Conservation (phyloP, 2,329 filamentous ascomycete genomes). For the Ophiostoma triangulosporum region DNA sequence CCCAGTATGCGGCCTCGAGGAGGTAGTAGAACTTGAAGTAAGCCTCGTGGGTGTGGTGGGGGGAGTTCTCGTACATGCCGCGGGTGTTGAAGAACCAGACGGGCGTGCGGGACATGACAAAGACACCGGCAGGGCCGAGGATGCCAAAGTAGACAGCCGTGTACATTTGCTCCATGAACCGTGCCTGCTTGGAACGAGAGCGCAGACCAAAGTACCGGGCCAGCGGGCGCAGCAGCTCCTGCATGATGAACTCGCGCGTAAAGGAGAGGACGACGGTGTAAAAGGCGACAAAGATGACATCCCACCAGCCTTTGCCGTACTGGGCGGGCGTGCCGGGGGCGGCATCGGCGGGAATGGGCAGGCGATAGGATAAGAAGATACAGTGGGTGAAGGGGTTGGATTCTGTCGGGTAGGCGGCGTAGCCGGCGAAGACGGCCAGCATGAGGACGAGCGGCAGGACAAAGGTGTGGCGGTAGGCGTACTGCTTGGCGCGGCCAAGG, state of each 20-base stretch:
- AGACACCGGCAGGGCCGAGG: conserved; percentile 72
- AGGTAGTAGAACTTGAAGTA: conserved; percentile 93
- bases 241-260: conserved; percentile 92
- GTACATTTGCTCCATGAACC: conserved; percentile 95
- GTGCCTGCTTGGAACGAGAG: conserved; percentile 63
- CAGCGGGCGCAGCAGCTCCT: conserved; percentile 67
- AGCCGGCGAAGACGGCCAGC: conserved; percentile 48
- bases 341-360: conserved; percentile 36
- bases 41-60: conserved; percentile 67
- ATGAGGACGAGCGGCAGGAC: conserved; percentile 56
- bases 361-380: conserved; percentile 80
- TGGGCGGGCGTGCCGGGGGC: conserved; percentile 37
- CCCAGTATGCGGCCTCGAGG: conserved; percentile 89
- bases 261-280: conserved; percentile 85
- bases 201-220: conserved; percentile 57
- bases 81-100: conserved; percentile 92
- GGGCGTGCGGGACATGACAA: conserved; percentile 80
- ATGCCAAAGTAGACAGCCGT: conserved; percentile 81
- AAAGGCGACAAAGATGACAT: conserved; percentile 77
- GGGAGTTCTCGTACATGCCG: conserved; percentile 82
- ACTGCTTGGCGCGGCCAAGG: conserved; percentile 38
- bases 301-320: conserved; percentile 81
- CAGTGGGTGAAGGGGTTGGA: conserved; percentile 69
- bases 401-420: conserved; percentile 60
- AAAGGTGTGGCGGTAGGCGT: conserved; percentile 45